Evolutionary conservation across 352 stramenopile genomes (phyloP), one percentile per base, ranked within the genome.

Genomic region (Pythium brachiatum): DNA sequence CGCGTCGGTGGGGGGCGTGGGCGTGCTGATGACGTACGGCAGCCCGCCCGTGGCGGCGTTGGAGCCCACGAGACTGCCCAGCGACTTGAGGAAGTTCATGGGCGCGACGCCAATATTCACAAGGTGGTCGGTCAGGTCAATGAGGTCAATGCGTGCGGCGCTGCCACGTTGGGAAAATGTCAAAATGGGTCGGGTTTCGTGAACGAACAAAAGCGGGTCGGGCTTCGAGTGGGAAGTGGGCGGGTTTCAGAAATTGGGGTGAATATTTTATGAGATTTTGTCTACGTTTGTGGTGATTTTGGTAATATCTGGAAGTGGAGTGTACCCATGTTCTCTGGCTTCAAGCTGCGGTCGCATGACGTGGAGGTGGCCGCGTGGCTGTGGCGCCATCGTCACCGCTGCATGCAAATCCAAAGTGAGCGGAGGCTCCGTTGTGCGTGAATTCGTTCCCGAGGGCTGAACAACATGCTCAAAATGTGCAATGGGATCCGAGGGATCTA

Each of bases 71-170:
- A 92, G 75, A 34, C 82, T 70, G 26, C 84, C 84, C 26, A 94
- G 76, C 36, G 84, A 88, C 81, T 95, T 95, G 66, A 95, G 80
- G 70, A 95, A 95, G 72, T 95, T 93, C 86, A 95, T 95, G n/a
- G 23, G 12, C 7, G 2, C 11, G 53, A 13, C 15, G 7, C 16
- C 20, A 34, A 31, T 29, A 26, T 23, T 25, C 53, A n/a, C 53
- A 59, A 32, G 53, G 36, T 13, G 53, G 53, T 15, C 15, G 23
- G 41, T 9, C 27, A 11, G 26, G 15, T 5, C 15, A 44, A 13
- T 8, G 23, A 36, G 38, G 23, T 26, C 34, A 25, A 23, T 15
- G 23, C 0, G 38, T 6, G 51, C 39, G 1, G 23, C 15, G 41
- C 3, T 56, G 52, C 39, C 39, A 48, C 34, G 53, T 59, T 50